These are phyloP conservation scores for Coelastrella sp. DNA, from an alignment of 139 green algal genomes.

Conservation along the genomic window DNA sequence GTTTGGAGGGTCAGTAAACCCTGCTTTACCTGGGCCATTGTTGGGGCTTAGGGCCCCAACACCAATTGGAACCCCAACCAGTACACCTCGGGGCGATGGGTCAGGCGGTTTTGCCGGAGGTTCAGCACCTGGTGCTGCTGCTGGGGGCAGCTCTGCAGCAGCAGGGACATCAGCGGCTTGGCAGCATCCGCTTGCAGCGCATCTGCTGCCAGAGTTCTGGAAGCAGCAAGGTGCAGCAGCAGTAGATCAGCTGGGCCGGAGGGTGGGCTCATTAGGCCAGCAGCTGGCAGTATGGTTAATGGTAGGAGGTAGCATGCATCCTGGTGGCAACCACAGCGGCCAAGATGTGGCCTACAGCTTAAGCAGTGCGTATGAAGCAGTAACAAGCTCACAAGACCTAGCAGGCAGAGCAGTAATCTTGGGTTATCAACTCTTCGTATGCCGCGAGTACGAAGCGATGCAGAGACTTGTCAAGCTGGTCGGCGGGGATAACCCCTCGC, in stretches of 20 bases:
- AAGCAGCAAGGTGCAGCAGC: constrained; percentile 12
- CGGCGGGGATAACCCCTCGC: constrained; percentile 12
- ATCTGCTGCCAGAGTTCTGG: constrained; percentile 40
- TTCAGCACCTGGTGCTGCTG: background rate
- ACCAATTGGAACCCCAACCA: background rate
- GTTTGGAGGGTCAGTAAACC: background rate
- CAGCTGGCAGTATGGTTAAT: constrained; percentile 36
- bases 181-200: constrained; percentile 25
- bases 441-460: constrained; percentile 55
- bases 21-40: background rate
- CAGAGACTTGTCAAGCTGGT: constrained; percentile 49
- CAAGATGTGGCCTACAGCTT: background rate
- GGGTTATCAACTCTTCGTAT: constrained; percentile 58
- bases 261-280: background rate
- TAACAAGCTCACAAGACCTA: background rate
- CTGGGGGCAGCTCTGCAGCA: background rate
- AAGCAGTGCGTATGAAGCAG: background rate
- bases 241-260: background rate
- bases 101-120: background rate
- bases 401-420: constrained; percentile 55
- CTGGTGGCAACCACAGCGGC: background rate
- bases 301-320: constrained; percentile 22
- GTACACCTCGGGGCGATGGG: constrained; percentile 18
- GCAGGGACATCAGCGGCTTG: background rate
- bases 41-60: background rate